Base-by-base conservation (phyloP, 306 rosid species). In the Betula pendula region DNA sequence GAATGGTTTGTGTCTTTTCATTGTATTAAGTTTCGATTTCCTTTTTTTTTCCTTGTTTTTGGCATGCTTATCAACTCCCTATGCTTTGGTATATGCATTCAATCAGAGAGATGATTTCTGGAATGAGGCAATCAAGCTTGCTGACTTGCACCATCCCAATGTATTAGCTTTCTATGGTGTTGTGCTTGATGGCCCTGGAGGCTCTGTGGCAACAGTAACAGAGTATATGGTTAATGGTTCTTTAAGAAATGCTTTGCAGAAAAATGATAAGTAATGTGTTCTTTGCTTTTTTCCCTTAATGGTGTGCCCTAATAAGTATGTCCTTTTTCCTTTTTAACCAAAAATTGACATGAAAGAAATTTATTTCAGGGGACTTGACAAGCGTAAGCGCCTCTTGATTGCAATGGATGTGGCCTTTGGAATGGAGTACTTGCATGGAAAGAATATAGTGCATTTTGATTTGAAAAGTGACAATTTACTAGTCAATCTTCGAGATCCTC, bases 401-500 rank as follows among this genome's bases (percentile, higher is more conserved):
- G 97, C 96, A n/a, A 86, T 94, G 97, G 98, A 94, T 73, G 97
- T 84, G 53, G 97, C 98, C 68, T 94, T 90, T 72, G 98, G 98
- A 70, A 92, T 94, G 98, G 98, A 94, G 84, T 94, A 94, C 66
- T 77, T 94, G 85, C 98, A 94, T 82, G 96, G 90, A 71, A 94
- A 90, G 84, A 94, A 92, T 78, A 89, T 94, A 67, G 98, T 94
- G 45, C 98, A 94, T 88, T 94, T 94, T 77, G 97, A 94, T 85
- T 85, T 94, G 86, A 94, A 94, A 89, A 92, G 98, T 79, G 98
- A 94, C 87, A 94, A 94, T 84, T 82, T 94, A 74, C 93, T 94
- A 35, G 98, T 94, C 75, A 94, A 94, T 85, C 97, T 94, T 45
- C 87, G 96, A 68, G 98, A 94, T 85, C 90, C 93, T 31, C 98